These are phyloP conservation scores for Juncus inflexus DNA, from an alignment of 176 grass and related monocot genomes.

Conservation along the genomic window DNA sequence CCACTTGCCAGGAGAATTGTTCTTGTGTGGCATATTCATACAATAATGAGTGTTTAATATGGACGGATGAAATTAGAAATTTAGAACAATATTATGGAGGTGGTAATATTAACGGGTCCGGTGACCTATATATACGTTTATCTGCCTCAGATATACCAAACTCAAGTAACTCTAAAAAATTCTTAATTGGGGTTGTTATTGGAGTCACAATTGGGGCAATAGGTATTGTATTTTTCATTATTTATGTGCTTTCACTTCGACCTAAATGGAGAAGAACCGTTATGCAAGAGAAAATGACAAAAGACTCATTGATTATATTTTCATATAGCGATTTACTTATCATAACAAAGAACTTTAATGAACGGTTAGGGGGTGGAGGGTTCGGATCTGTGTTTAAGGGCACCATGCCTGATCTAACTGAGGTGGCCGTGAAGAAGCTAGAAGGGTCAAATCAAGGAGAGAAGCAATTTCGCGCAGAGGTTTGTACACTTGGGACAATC, in stretches of 20 bases:
- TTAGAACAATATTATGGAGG: neutral
- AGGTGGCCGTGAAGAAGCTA: conserved; percentile 34
- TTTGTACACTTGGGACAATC: no score
- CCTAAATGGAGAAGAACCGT: conserved; percentile 3
- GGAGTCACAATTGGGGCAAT: no score
- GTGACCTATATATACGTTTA: conserved; percentile 28
- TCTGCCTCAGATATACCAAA: no score
- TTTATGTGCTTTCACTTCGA: neutral
- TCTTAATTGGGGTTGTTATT: neutral
- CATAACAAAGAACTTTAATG: conserved; percentile 44
- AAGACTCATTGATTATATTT: conserved; percentile 17
- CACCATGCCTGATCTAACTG: no score
- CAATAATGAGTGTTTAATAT: conserved; percentile 5
- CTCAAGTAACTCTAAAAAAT: neutral
- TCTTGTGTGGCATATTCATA: conserved; percentile 42
- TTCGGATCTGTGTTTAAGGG: no score
- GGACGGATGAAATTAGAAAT: conserved; percentile 9
- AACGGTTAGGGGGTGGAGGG: conserved; percentile 37
- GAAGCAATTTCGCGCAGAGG: conserved; percentile 32
- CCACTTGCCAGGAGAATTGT: conserved; percentile 37
- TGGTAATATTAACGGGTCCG: neutral
- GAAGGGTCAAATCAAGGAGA: conserved; percentile 29
- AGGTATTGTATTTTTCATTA: no score
- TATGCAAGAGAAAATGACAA: no score
- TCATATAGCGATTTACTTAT: neutral